Percentiles rank a stretch among this genome's conserved stretches.
Evolutionary conservation across 768 basidiomycete genomes (phyloP).

Genomic region (Pisolithus albus): DNA sequence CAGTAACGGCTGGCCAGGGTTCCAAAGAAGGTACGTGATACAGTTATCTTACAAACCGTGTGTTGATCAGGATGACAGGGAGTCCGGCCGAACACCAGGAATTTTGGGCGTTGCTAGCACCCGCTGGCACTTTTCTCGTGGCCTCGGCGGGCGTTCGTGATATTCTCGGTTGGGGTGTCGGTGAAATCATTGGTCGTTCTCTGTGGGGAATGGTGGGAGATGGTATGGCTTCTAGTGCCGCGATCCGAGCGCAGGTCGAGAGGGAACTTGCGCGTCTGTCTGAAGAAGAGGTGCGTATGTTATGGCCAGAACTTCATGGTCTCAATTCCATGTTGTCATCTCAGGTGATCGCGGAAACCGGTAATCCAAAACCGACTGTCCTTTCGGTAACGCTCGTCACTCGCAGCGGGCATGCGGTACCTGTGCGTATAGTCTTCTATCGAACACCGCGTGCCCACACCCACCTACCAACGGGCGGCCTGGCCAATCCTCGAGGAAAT

Average conservation of each 20-base stretch:
- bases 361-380: conserved; percentile 14
- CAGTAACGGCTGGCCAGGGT: background rate
- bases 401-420: conserved; percentile 29
- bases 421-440: conserved; percentile 33
- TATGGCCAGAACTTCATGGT: background rate
- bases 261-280: conserved; percentile 21
- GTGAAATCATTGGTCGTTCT: conserved; percentile 46
- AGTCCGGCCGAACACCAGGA: conserved; percentile 19
- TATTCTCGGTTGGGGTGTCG: conserved; percentile 56
- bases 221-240: conserved; percentile 1
- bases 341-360: conserved; percentile 4
- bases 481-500: conserved; percentile 14
- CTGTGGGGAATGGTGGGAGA: conserved; percentile 34
- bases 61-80: background rate
- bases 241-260: conserved; percentile 17
- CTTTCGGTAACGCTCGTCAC: conserved; percentile 30
- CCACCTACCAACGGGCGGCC: conserved; percentile 3
- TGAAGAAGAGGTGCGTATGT: conserved; percentile 12
- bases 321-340: background rate
- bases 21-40: conserved; percentile 22
- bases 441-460: conserved; percentile 21
- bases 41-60: background rate
- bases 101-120: conserved; percentile 49
- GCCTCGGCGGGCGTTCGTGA: conserved; percentile 47
- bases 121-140: conserved; percentile 42